Base-by-base conservation (phyloP, 345 rosid species). In the thale cress (Arabidopsis thaliana) region DNA sequence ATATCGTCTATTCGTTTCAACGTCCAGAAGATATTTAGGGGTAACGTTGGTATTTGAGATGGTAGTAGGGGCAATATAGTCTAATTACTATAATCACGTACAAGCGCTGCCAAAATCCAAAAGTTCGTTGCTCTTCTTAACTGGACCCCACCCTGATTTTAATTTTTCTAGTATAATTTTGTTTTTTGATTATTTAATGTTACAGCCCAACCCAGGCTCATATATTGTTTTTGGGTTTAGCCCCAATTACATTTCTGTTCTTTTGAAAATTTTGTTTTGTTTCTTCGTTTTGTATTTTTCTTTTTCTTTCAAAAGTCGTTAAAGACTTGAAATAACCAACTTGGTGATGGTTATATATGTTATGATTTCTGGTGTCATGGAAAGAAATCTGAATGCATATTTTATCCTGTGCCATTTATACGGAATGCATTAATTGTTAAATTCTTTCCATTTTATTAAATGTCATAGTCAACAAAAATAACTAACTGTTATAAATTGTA, bases 31-130 rank as follows among this genome's bases (percentile, higher is more conserved):
- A 59, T 59, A 34, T 16, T 34, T 28, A 34, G 41, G 44, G 78
- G 60, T 0, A 67, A 22, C 0, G 2, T 28, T 40, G 73, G 59
- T 49, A 56, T 58, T 66, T 49, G 2, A 25, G 0, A 0, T 12
- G 13, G 40, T 8, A 66, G 16, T 59, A 59, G 67, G 78, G 78
- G 52, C 1, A 67, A 25, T 58, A 11, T 66, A 11, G 60, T 36
- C 78, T 6, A 44, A 1, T 44, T 14, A 33, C 65, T 38, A 13
- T 24, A 44, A 56, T 69, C 56, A 59, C 59, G 59, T 22, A 61
- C 69, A 62, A 62, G 11, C 53, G 69, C 42, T 30, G 36, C 16
- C 36, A 49, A 63, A 16, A 16, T 36, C 16, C 36, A 49, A 42
- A 55, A 55, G 53, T 55, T 56, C 12, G 77, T 73, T 73, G n/a